Percentiles rank a stretch among this genome's conserved stretches.
Evolutionary conservation across 1,284 basidiomycete species (phyloP).

Genomic region (Golubevia sp.): DNA sequence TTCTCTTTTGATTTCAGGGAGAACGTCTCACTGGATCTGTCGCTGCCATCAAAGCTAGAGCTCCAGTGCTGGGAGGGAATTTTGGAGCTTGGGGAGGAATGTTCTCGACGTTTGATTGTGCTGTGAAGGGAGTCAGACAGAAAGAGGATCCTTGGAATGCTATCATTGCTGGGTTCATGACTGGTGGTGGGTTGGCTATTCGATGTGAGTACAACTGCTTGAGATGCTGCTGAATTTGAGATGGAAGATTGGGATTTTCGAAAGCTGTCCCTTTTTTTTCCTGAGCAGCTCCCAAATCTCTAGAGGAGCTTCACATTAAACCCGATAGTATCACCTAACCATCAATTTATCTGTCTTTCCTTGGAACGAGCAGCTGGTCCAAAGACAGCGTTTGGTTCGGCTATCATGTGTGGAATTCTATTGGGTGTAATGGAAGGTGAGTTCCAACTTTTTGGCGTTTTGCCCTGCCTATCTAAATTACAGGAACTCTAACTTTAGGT

Average conservation of each 20-base stretch:
- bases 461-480: too few species aligned
- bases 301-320: too few species aligned
- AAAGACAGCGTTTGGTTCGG: slow-evolving; percentile 48
- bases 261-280: too few species aligned
- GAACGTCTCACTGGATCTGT: slow-evolving; percentile 91
- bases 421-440: slow-evolving; percentile 51
- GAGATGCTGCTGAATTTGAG: too few species aligned
- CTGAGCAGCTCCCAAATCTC: too few species aligned
- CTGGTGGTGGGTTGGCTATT: slow-evolving; percentile 91
- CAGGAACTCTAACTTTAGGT: too few species aligned
- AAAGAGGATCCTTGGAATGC: slow-evolving; percentile 99
- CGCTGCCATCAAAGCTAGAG: slow-evolving; percentile 95
- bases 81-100: slow-evolving; percentile 90
- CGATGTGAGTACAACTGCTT: slow-evolving; percentile 80
- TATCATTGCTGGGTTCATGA: slow-evolving; percentile 97
- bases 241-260: too few species aligned
- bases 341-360: background rate
- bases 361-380: slow-evolving; percentile 28
- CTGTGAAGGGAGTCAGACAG: slow-evolving; percentile 90
- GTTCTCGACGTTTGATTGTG: slow-evolving; percentile 90
- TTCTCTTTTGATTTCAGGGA: too few species aligned
- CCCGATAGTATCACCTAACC: too few species aligned
- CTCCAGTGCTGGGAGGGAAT: slow-evolving; percentile 96
- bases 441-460: too few species aligned
- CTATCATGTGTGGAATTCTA: slow-evolving; percentile 59